Evolutionary conservation across 2,329 filamentous ascomycete genomes (phyloP).

Genomic region (Xylaria hypoxylon): DNA sequence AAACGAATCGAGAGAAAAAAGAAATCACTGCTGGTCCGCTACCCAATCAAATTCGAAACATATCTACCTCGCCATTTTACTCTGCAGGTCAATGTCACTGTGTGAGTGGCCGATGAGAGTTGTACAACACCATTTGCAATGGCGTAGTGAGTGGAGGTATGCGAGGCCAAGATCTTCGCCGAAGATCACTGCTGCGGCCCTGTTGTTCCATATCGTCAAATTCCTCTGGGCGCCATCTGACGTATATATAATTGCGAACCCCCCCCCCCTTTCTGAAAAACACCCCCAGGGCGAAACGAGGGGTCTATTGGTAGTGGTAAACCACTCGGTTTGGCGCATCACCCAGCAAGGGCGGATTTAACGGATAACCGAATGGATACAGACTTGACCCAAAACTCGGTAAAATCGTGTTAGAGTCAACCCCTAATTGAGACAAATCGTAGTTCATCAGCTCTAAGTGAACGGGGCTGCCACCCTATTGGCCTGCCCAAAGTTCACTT

Average conservation of each 20-base stretch:
- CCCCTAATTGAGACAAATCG: conserved; percentile 6
- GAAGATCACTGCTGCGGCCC: neutral
- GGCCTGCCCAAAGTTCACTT: conserved; percentile 47
- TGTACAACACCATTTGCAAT: conserved; percentile 11
- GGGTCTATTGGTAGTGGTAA: conserved; percentile 39
- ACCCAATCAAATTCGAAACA: conserved; percentile 29
- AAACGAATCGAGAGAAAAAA: conserved; percentile 30
- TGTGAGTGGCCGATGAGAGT: conserved; percentile 8
- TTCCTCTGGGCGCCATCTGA: neutral
- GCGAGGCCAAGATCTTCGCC: neutral
- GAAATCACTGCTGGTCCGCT: conserved; percentile 23
- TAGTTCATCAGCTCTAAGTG: conserved; percentile 26
- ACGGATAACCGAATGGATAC: neutral
- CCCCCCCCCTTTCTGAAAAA: too few species aligned
- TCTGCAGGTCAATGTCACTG: conserved; percentile 7
- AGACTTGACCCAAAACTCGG: neutral
- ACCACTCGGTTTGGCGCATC: neutral
- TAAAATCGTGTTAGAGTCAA: neutral
- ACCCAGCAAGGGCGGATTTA: neutral
- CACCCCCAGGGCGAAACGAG: conserved; percentile 27
- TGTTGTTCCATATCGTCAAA: conserved; percentile 1
- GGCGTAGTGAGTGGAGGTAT: conserved; percentile 1
- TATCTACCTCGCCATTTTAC: conserved; percentile 7
- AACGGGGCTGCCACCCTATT: conserved; percentile 40
- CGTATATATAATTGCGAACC: conserved; percentile 13